phyloP scores from a whole-genome alignment of 805 yeast species.

The Vanderwaltozyma yarrowii region DNA sequence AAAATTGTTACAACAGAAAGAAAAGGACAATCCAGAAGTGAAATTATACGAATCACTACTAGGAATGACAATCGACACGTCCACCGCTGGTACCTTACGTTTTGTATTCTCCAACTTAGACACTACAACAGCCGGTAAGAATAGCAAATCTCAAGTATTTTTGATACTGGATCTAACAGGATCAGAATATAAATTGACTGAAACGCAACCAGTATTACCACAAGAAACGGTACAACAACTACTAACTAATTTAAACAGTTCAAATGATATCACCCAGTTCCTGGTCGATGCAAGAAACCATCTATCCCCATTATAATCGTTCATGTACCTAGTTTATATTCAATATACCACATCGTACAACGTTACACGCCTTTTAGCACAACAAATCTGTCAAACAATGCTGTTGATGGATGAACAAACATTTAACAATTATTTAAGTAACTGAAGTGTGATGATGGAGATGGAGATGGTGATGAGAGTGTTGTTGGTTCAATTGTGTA shows the following conservation, averaged over 20 bases:
- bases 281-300: not conserved
- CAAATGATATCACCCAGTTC: conserved; percentile 1
- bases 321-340: no score
- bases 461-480: no score
- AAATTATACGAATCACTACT: conserved; percentile 41
- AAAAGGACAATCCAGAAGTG: conserved; percentile 42
- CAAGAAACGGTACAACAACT: not conserved
- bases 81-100: conserved; percentile 35
- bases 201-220: conserved; percentile 31
- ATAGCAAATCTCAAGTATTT: conserved; percentile 31
- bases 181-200: conserved; percentile 30
- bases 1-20: conserved; percentile 34
- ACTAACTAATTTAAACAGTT: not conserved
- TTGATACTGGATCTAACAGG: conserved; percentile 36
- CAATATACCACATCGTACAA: no score
- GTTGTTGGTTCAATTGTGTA: no score
- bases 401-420: no score
- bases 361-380: no score
- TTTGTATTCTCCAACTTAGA: conserved; percentile 42
- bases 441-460: no score
- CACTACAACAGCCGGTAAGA: conserved; percentile 13
- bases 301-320: not conserved
- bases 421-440: no score
- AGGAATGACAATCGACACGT: conserved; percentile 46
- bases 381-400: no score